phyloP scores from a whole-genome alignment of 2,329 filamentous ascomycete genomes.

The Aspergillus caelatus region DNA sequence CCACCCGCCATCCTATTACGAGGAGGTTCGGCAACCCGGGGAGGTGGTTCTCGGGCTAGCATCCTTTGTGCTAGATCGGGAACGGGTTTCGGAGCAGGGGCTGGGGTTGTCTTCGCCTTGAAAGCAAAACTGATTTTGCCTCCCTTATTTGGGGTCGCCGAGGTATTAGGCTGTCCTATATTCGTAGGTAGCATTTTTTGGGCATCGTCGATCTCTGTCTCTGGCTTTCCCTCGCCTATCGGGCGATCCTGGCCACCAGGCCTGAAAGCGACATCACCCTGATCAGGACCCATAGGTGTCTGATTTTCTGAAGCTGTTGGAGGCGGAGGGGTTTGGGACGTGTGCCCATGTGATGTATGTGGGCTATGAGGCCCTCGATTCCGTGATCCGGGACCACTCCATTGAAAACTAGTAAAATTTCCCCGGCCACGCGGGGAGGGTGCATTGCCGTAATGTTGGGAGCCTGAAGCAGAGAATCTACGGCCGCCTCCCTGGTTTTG shows the following conservation, averaged over 20 bases:
- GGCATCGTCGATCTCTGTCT: constrained; percentile 37
- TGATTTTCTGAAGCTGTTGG: constrained; percentile 38
- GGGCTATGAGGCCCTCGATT: constrained; percentile 51
- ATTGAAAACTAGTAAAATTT: constrained; percentile 70
- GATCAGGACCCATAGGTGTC: constrained; percentile 45
- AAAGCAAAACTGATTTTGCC: constrained; percentile 93
- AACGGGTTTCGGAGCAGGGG: constrained; percentile 55
- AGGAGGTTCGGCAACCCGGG: constrained; percentile 35
- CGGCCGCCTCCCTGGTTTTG: constrained; percentile 52
- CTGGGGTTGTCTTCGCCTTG: constrained; percentile 71
- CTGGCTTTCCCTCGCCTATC: constrained; percentile 64
- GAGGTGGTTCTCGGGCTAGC: constrained; percentile 45
- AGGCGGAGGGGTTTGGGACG: constrained; percentile 35
- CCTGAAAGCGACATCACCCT: constrained; percentile 63
- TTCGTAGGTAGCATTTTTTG: constrained; percentile 57
- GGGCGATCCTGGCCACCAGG: constrained; percentile 64
- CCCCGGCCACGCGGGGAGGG: constrained; percentile 57
- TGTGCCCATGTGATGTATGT: constrained; percentile 41
- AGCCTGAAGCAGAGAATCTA: constrained; percentile 50
- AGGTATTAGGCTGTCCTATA: constrained; percentile 56
- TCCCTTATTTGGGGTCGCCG: constrained; percentile 55
- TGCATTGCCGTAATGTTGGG: constrained; percentile 46
- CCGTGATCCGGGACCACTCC: constrained; percentile 63
- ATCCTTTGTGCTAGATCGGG: constrained; percentile 52
- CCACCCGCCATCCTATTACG: constrained; percentile 44